Base-by-base conservation (phyloP, 1,284 basidiomycete species). In the Boletellus deceptivus region DNA sequence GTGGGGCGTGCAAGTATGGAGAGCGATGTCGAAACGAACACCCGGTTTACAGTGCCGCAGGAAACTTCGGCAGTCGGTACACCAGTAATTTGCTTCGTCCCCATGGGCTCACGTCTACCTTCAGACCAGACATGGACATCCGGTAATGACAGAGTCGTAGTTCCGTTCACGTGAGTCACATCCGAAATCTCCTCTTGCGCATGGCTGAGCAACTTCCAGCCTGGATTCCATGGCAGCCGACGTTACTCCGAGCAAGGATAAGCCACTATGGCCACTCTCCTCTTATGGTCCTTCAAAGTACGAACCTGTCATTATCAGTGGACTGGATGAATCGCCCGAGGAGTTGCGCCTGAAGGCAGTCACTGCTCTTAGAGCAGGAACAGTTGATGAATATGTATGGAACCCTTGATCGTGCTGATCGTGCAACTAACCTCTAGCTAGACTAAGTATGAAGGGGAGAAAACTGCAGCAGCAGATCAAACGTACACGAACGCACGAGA, bases 201-300 rank as follows among this genome's bases (percentile, higher is more conserved):
- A 58, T 54, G 11, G 56, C 14, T 33, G 24, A 53, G n/a, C 29
- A 25, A 27, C 42, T 37, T 31, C 18, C 61, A 91, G 86, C 16
- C 59, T 70, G n/a, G 86, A 90, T 14, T 70, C 75, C 1, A 77
- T 91, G 29, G 63, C 65, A 14, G 73, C 70, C 38, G 90, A 92
- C 60, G 61, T 92, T n/a, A 81, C 79, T 3, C 64, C 69, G 6
- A 68, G 68, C 16, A 70, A 68, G 4, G 89, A 92, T 18, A 84
- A 83, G 59, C 94, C 93, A 0, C 49, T 79, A 7, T 98, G 90
- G 87, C 84, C 86, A n/a, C 71, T 95, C 0, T 86, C 91, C 0
- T 86, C 81, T 0, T 97, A 89, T 65, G 93, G 79, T 0, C 82
- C 89, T 20, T 82, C 84, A 0, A 93, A 94, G 63, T 66, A 79